A percentile compares a stretch with the other conserved stretches of the same genome.
Conservation (phyloP, 176 grass and related monocot genomes). For the Juncus inflexus region DNA sequence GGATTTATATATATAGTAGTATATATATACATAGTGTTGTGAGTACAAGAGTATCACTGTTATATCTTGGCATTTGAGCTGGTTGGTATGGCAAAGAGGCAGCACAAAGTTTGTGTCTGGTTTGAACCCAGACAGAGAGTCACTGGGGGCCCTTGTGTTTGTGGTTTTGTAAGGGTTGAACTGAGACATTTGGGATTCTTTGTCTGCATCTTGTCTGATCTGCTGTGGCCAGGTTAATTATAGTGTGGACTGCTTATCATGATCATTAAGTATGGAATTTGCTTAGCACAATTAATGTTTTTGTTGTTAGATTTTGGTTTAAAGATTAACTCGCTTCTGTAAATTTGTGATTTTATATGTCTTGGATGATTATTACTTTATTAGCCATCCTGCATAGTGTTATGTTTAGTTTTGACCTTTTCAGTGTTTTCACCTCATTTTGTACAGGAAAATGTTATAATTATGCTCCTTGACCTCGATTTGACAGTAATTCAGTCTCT, state of each 20-base stretch:
- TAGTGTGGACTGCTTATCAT: not conserved
- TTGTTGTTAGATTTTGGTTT: too few species aligned
- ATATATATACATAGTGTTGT: constrained; percentile 1
- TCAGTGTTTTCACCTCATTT: too few species aligned
- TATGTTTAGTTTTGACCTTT: too few species aligned
- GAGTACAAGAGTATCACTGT: not conserved
- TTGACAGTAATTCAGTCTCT: too few species aligned
- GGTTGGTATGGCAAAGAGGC: constrained; percentile 21
- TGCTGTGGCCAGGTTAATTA: not conserved
- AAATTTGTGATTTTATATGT: too few species aligned
- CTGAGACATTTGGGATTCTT: constrained; percentile 9
- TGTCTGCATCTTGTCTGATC: constrained; percentile 14
- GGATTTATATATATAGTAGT: constrained; percentile 54
- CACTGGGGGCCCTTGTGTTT: constrained; percentile 19
- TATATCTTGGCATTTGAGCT: constrained; percentile 17
- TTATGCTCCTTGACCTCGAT: too few species aligned
- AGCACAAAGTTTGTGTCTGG: constrained; percentile 18
- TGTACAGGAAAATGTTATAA: too few species aligned
- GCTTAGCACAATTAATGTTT: too few species aligned
- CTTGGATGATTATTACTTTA: too few species aligned
- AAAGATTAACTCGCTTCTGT: too few species aligned
- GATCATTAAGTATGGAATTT: too few species aligned
- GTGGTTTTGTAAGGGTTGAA: not conserved
- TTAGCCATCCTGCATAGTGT: too few species aligned
- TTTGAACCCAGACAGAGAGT: constrained; percentile 27